Base-by-base conservation (phyloP, 78 protist species). In the Isochrysis galbana region DNA sequence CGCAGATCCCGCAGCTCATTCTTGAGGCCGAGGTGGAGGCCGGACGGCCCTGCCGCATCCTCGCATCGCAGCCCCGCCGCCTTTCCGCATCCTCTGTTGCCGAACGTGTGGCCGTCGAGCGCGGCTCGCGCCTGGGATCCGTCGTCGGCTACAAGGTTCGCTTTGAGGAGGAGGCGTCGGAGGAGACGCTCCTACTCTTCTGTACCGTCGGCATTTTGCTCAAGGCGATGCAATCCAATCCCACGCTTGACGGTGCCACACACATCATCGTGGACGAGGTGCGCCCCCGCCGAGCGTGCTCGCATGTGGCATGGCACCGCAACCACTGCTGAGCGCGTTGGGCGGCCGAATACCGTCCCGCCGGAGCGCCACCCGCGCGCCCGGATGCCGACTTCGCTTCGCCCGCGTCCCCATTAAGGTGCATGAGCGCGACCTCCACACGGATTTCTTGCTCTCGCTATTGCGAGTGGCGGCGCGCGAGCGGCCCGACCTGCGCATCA, bases 131-230 rank as follows among this genome's bases (percentile, higher is more conserved):
- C 14, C 26, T 77, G 7, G 93, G 93, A 48, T 25, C 5, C 67
- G 7, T 45, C 4, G 97, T 96, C 11, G 98, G 99, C 26, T 98
- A 97, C 46, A 95, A 89, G 44, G 92, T 98, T 69, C 44, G 98
- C 23, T 89, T 96, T 83, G 97, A 94, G 34, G 26, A 77, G 17
- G 69, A 29, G 38, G 32, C 4, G 39, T 48, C 80, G 32, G 36
- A 46, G 36, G 34, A 41, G 1, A 97, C 98, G 1, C 90, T 91
- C 47, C 92, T 97, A 54, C 77, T 95, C 36, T 98, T 93, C 86
- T 94, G 95, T 47, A 29, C 94, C 5, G 55, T 22, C 51, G 95
- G 95, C 26, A 51, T 94, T 46, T 91, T 94, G 51, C 51, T 94
- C 44, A 87, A 4, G 41, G 14, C 41, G 82, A 36, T 72, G 82